These are phyloP conservation scores for Exidia glandulosa DNA, from an alignment of 768 basidiomycete species.

Conservation along the genomic window DNA sequence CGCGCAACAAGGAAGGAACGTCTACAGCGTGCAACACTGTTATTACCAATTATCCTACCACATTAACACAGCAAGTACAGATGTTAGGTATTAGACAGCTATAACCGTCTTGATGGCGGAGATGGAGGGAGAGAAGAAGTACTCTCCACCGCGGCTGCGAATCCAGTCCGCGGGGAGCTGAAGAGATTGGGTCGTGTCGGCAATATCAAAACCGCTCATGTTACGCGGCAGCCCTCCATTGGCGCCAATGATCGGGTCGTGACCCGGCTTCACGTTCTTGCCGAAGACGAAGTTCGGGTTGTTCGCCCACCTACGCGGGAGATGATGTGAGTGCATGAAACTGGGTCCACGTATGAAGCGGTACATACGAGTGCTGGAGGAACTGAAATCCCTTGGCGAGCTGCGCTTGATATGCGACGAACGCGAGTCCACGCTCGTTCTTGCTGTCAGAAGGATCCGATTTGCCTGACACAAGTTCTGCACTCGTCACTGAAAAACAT, in stretches of 20 bases:
- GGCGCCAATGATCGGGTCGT: constrained; percentile 1
- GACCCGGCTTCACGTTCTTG: neutral
- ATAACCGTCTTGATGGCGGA: constrained; percentile 26
- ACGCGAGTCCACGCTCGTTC: constrained; percentile 1
- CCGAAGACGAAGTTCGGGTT: neutral
- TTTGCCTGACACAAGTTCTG: neutral
- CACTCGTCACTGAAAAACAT: neutral
- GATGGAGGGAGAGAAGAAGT: constrained; percentile 42
- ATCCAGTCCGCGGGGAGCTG: neutral
- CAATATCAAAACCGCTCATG: neutral
- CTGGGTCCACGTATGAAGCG: neutral
- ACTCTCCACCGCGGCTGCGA: constrained; percentile 38
- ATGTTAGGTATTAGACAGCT: neutral
- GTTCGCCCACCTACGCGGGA: constrained; percentile 1
- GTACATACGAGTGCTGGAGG: constrained; percentile 1
- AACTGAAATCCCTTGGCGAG: constrained; percentile 1
- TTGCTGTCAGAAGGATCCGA: neutral
- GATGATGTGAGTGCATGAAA: neutral
- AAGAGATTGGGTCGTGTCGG: neutral
- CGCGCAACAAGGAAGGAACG: too few species aligned
- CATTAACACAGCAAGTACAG: neutral
- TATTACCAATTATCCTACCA: neutral
- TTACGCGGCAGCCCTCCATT: neutral
- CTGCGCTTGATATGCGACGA: neutral
- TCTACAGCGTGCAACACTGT: too few species aligned